Conservation (phyloP, 441 rosid genomes). For the Jatropha podagrica region DNA sequence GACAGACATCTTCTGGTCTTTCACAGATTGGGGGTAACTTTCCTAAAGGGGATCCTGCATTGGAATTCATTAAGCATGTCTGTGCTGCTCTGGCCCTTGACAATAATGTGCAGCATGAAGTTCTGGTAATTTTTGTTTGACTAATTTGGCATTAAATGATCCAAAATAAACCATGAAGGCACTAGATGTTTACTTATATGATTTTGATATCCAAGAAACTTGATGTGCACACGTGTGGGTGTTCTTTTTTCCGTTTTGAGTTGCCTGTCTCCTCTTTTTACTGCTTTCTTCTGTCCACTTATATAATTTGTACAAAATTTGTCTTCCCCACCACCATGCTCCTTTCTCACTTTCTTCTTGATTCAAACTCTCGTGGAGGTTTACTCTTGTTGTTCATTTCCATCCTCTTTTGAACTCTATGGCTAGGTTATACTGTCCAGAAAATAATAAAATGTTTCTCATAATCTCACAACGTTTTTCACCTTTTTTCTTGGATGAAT, state of each 20-base stretch:
- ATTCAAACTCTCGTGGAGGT: neutral
- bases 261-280: neutral
- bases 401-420: no score
- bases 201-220: conserved; percentile 2
- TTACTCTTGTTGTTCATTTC: neutral
- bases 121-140: conserved; percentile 55
- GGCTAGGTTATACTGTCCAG: neutral
- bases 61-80: conserved; percentile 80
- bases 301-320: neutral
- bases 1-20: conserved; percentile 24
- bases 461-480: neutral
- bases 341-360: neutral
- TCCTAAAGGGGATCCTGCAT: conserved; percentile 55
- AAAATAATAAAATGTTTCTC: neutral
- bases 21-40: conserved; percentile 34
- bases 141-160: neutral
- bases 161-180: neutral
- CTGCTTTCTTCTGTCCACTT: neutral
- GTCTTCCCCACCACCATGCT: neutral
- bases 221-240: neutral
- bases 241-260: neutral
- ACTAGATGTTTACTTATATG: neutral
- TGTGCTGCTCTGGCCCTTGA: conserved; percentile 89
- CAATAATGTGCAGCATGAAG: conserved; percentile 76
- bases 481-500: neutral